Percentiles rank a stretch among this genome's conserved stretches.
Evolutionary conservation across 1,139 yeast genomes (phyloP).

Genomic region (Scheffersomyces titani): DNA sequence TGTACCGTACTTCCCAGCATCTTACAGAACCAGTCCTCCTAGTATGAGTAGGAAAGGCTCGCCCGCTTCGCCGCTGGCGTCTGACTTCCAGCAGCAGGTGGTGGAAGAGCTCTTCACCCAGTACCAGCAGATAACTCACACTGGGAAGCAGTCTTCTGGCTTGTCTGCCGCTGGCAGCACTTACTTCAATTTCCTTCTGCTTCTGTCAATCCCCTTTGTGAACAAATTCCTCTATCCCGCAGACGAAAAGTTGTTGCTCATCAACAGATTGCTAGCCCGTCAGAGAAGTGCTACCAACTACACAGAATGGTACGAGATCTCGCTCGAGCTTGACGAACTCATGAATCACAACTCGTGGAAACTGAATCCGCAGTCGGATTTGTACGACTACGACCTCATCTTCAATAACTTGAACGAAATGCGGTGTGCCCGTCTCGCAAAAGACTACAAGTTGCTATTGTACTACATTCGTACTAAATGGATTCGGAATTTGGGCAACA

Average conservation of each 20-base stretch:
- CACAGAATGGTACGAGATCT: slow-evolving; percentile 67
- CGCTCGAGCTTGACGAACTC: slow-evolving; percentile 63
- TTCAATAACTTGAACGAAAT: slow-evolving; percentile 56
- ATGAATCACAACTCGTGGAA: slow-evolving; percentile 76
- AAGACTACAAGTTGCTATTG: slow-evolving; percentile 62
- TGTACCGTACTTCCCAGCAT: background rate
- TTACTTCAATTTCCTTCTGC: background rate
- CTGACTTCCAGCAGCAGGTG: background rate
- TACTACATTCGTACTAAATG: slow-evolving; percentile 82
- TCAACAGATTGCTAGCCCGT: slow-evolving; percentile 39
- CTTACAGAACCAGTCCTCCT: background rate
- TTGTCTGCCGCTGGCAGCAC: background rate
- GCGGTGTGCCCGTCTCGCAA: slow-evolving; percentile 54
- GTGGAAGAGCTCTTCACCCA: background rate
- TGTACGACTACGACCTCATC: slow-evolving; percentile 73
- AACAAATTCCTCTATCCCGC: slow-evolving; percentile 26
- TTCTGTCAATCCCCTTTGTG: slow-evolving; percentile 26
- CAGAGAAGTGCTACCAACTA: slow-evolving; percentile 67
- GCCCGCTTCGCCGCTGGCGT: background rate
- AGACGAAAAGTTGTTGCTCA: slow-evolving; percentile 28
- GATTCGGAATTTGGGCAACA: slow-evolving; percentile 83
- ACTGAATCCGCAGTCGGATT: slow-evolving; percentile 52
- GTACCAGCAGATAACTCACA: slow-evolving; percentile 1
- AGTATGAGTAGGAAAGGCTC: background rate
- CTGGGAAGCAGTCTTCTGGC: background rate